Base-by-base conservation (phyloP, 768 basidiomycete species). In the Trametes sanguinea region DNA sequence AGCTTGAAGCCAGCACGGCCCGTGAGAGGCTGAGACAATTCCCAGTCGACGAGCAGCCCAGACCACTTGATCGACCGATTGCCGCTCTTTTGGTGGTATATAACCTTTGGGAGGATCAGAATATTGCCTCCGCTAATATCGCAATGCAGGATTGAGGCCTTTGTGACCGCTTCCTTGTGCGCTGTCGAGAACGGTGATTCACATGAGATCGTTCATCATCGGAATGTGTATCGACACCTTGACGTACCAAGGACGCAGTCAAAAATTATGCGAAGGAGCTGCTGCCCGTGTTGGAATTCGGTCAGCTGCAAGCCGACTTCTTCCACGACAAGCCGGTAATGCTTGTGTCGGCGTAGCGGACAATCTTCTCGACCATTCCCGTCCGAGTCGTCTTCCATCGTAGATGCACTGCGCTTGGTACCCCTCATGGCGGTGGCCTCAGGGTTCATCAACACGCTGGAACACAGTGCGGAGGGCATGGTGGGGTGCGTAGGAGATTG, bases 101-200 rank as follows among this genome's bases (percentile, higher is more conserved):
- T n/a, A n/a, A n/a, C 42, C 6, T 14, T 35, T 1, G 61, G 61
- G 11, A 56, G 22, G 13, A 60, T 51, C 2, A 60, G 45, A 37
- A 64, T 56, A 27, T 60, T 64, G 13, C 47, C 51, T 4, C 17
- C 6, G 17, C 63, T 55, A 42, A 64, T 53, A 10, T 64, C 63
- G n/a, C 61, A 47, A 29, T 62, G 61, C 8, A 62, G 40, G 13
- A 55, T 44, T n/a, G 32, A 2, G 30, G 8, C 17, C 1, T n/a
- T 22, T 2, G 8, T 11, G 17, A n/a, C 43, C 6, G 54, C 54
- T 6, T 40, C 52, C 11, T 29, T 16, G 30, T 54, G 59, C 2
- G 45, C 59, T 60, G n/a, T 1, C 9, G 5, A 4, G 16, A 10
- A 45, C 40, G 5, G 22, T n/a, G 10, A n/a, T 6, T 37, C 35